These are phyloP conservation scores for Avena eriantha DNA, from an alignment of 176 grass and related monocot species.

Conservation along the genomic window DNA sequence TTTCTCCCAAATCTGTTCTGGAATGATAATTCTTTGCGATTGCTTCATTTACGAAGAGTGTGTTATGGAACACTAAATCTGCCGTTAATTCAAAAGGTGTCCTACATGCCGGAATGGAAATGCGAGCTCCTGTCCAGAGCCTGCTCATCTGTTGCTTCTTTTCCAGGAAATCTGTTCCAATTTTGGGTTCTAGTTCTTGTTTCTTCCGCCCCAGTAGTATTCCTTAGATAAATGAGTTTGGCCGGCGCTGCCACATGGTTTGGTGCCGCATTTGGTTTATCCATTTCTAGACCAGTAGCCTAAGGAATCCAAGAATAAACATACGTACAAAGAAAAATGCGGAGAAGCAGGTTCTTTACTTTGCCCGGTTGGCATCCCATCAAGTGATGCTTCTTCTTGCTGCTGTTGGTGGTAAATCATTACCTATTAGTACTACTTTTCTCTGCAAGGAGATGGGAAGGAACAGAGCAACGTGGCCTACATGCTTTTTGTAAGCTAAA, in stretches of 20 bases:
- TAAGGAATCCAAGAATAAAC: slow-evolving; percentile 38
- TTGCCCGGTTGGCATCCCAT: slow-evolving; percentile 50
- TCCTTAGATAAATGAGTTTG: slow-evolving; percentile 20
- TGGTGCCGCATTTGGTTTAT: background rate
- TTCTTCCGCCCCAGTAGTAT: slow-evolving; percentile 16
- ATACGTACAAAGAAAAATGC: background rate
- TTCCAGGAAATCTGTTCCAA: slow-evolving; percentile 31
- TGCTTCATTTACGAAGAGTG: slow-evolving; percentile 25
- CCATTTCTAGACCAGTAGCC: slow-evolving; percentile 33
- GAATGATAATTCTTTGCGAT: background rate
- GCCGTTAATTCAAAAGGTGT: slow-evolving; percentile 6
- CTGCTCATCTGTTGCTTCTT: background rate
- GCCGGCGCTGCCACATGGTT: slow-evolving; percentile 24
- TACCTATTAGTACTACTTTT: slow-evolving; percentile 7
- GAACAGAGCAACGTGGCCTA: slow-evolving; percentile 33
- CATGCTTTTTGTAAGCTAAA: slow-evolving; percentile 7
- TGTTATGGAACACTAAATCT: slow-evolving; percentile 17
- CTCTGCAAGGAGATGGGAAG: slow-evolving; percentile 17
- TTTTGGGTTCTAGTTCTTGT: slow-evolving; percentile 33
- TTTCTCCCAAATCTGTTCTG: slow-evolving; percentile 12
- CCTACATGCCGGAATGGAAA: slow-evolving; percentile 28
- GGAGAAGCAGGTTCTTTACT: slow-evolving; percentile 56
- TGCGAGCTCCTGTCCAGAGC: slow-evolving; percentile 16
- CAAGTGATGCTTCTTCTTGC: slow-evolving; percentile 52
- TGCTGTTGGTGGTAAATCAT: slow-evolving; percentile 44